A percentile compares a stretch with the other conserved stretches of the same genome.
Conservation (phyloP, 352 stramenopile species). For the Globisporangium okanoganense region DNA sequence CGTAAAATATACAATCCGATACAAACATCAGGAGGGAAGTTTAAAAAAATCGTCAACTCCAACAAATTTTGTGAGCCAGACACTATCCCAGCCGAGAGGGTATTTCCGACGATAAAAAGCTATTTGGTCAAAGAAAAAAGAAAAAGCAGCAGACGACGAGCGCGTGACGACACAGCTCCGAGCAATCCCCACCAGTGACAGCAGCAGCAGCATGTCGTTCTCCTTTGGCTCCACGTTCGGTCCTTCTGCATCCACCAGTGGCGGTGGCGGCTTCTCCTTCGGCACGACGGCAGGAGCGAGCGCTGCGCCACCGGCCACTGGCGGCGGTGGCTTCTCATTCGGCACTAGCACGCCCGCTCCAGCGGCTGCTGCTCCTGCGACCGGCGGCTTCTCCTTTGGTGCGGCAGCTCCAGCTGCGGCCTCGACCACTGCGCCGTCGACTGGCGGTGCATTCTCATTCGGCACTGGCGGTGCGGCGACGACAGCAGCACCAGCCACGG, state of each 20-base stretch:
- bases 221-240: slow-evolving; percentile 8
- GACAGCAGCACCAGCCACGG: background rate
- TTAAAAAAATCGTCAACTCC: no score
- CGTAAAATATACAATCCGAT: no score
- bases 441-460: slow-evolving; percentile 1
- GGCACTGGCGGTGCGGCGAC: background rate
- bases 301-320: background rate
- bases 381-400: slow-evolving; percentile 5
- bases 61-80: no score
- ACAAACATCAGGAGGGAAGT: no score
- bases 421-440: slow-evolving; percentile 4
- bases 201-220: slow-evolving; percentile 15
- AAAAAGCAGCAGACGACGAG: no score
- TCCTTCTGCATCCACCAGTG: background rate
- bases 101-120: no score
- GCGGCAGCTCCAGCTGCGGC: slow-evolving; percentile 4
- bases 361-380: background rate
- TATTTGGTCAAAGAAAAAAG: no score
- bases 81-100: no score
- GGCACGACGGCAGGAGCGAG: background rate
- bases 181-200: no score
- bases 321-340: slow-evolving; percentile 6
- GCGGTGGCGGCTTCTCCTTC: slow-evolving; percentile 5
- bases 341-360: background rate
- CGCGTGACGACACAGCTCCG: no score